Evolutionary conservation across 176 grass and related monocot species (phyloP), one percentile per base, ranked within the genome.

Genomic region (Oryza glumipatula): DNA sequence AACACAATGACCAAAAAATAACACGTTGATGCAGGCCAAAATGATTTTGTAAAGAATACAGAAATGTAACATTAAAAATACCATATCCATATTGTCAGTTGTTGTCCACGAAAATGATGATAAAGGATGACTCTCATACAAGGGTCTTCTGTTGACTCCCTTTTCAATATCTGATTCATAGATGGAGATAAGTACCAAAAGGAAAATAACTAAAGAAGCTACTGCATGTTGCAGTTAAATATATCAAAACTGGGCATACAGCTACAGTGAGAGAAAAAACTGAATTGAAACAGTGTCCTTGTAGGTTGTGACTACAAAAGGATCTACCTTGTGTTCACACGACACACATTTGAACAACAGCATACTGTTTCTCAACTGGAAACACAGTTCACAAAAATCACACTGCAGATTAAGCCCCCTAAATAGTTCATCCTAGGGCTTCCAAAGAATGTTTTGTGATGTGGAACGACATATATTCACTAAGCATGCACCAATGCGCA

Each of bases 21-120:
- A 16, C 15, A 52, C 49, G 16, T 70, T 33, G 36, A 12, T 68
- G 46, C 51, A 46, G 22, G 46, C 77, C 51, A 5, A 69, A 41
- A 65, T 58, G 45, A 77, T 3, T 56, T 28, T 10, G 10, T 61
- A 7, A 6, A 28, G 9, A 19, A 66, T 8, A 74, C 7, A 23
- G 2, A 63, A 23, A 63, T n/a, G 21, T 66, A 48, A 74, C 11
- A 83, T 35, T 63, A n/a, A 48, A 71, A 76, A 85, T 90, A 97
- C 94, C 68, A 86, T 92, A 92, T 95, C 93, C 43, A 86, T 36
- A 76, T 80, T 87, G 72, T 98, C 89, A 77, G 93, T 90, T 83
- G 83, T 72, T 26, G 89, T 94, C 93, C 85, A 98, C 33, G 93
- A 92, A 93, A 98, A 98, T 70, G 86, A 81, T 89, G 93, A 95